phyloP scores from a whole-genome alignment of 345 rosid species.

The Cochlearia excelsa region DNA sequence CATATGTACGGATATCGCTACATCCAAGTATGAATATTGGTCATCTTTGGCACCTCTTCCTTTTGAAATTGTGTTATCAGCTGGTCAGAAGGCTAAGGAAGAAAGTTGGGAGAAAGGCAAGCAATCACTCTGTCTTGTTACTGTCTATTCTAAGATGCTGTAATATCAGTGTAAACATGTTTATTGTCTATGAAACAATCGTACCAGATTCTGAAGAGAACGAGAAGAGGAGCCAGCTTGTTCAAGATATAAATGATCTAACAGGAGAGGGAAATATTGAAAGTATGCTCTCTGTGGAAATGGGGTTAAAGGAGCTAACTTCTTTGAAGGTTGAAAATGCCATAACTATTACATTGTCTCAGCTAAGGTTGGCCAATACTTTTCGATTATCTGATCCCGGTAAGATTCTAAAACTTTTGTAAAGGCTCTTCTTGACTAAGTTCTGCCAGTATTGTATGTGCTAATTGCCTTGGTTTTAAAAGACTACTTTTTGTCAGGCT shows the following conservation, averaged over 20 bases:
- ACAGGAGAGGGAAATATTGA: conserved; percentile 98
- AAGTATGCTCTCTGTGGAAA: conserved; percentile 98
- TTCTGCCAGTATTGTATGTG: background rate
- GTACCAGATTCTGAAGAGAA: conserved; percentile 57
- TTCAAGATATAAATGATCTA: conserved; percentile 78
- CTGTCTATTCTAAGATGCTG: conserved; percentile 18
- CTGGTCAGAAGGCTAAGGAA: conserved; percentile 98
- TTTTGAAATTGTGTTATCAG: conserved; percentile 92
- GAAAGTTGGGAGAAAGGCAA: conserved; percentile 69
- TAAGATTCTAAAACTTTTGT: conserved; percentile 23
- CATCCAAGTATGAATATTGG: conserved; percentile 91
- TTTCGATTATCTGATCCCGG: conserved; percentile 65
- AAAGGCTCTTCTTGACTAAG: conserved; percentile 11
- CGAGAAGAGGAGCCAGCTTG: conserved; percentile 63
- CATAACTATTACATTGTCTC: conserved; percentile 68
- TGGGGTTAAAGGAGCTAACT: conserved; percentile 92
- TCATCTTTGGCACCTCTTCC: conserved; percentile 97
- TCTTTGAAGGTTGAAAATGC: conserved; percentile 92
- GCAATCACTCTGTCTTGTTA: conserved; percentile 26
- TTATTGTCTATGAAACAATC: conserved; percentile 8
- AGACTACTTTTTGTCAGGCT: no score
- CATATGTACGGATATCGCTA: conserved; percentile 90
- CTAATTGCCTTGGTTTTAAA: no score
- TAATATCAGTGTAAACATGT: background rate
- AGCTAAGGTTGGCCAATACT: conserved; percentile 70